Percentiles rank a stretch among this genome's conserved stretches.
Conservation (phyloP, 2,329 filamentous ascomycete species). For the Decorospora gaudefroyi region DNA sequence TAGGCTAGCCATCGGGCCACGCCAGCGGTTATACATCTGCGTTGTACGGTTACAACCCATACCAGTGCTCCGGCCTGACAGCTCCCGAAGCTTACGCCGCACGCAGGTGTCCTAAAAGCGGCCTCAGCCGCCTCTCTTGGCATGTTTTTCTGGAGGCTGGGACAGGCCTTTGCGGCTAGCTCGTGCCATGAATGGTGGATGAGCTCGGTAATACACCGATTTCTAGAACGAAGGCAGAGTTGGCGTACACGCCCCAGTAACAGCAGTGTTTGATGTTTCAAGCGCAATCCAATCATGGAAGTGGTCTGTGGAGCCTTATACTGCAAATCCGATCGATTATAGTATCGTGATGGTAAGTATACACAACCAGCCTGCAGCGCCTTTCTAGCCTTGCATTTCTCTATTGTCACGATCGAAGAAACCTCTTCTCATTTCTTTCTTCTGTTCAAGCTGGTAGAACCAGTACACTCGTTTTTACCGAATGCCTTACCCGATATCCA, state of each 20-base stretch:
- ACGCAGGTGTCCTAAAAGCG: conserved; percentile 24
- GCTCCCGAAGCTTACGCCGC: conserved; percentile 28
- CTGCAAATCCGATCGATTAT: conserved; percentile 22
- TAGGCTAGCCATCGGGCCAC: conserved; percentile 26
- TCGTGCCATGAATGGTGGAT: conserved; percentile 31
- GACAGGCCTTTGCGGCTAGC: conserved; percentile 29
- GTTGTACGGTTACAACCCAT: conserved; percentile 33
- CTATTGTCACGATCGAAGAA: conserved; percentile 1
- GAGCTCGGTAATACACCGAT: conserved; percentile 24
- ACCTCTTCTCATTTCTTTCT: neutral
- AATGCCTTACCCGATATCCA: conserved; percentile 27
- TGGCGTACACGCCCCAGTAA: conserved; percentile 31
- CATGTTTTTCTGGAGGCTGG: conserved; percentile 25
- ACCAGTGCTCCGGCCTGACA: conserved; percentile 27
- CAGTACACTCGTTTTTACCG: conserved; percentile 7
- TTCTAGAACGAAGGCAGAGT: conserved; percentile 29
- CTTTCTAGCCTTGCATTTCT: conserved; percentile 10
- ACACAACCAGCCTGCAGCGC: conserved; percentile 15
- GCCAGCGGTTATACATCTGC: conserved; percentile 35
- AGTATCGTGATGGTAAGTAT: conserved; percentile 18
- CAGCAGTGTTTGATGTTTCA: conserved; percentile 32
- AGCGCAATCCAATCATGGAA: conserved; percentile 20
- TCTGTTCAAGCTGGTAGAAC: conserved; percentile 2
- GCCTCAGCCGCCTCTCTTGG: conserved; percentile 39
- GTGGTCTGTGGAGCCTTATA: conserved; percentile 16